phyloP scores from a whole-genome alignment of 148 eudicot genomes.

The Camellia japonica region DNA sequence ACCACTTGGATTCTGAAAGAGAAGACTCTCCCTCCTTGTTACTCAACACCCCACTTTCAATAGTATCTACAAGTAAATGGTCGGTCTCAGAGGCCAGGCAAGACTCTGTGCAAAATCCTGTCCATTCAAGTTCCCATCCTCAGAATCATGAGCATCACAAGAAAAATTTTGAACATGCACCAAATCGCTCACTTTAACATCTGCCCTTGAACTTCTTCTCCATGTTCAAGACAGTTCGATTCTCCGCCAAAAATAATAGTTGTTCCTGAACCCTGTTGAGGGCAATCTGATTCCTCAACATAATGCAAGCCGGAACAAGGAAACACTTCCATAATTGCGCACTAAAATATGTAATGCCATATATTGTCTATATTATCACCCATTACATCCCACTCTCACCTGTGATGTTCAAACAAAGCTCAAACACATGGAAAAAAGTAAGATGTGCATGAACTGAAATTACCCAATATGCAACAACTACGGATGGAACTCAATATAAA shows the following conservation, averaged over 20 bases:
- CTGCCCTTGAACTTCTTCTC: conserved; percentile 26
- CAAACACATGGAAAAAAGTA: conserved; percentile 15
- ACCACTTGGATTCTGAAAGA: conserved; percentile 43
- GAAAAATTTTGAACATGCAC: conserved; percentile 36
- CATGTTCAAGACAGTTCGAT: conserved; percentile 34
- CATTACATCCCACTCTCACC: conserved; percentile 16
- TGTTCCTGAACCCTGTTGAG: conserved; percentile 42
- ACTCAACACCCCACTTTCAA: conserved; percentile 38
- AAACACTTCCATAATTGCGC: conserved; percentile 62
- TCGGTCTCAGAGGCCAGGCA: conserved; percentile 47
- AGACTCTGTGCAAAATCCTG: conserved; percentile 36
- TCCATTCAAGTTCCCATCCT: conserved; percentile 38
- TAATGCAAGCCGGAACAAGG: conserved; percentile 42
- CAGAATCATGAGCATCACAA: conserved; percentile 47
- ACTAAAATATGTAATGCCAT: conserved; percentile 23
- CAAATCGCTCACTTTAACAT: conserved; percentile 30
- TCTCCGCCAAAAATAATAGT: conserved; percentile 36
- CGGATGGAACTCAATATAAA: too few relatives aligned
- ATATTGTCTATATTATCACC: conserved; percentile 18
- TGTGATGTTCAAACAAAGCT: conserved; percentile 6
- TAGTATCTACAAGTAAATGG: conserved; percentile 45
- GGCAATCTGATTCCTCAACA: conserved; percentile 49
- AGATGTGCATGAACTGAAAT: neutral
- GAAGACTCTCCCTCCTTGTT: conserved; percentile 45
- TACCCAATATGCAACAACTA: too few relatives aligned